Evolutionary conservation across 306 rosid genomes (phyloP), one percentile per base, ranked within the genome.

Genomic region (Clitoria ternatea): DNA sequence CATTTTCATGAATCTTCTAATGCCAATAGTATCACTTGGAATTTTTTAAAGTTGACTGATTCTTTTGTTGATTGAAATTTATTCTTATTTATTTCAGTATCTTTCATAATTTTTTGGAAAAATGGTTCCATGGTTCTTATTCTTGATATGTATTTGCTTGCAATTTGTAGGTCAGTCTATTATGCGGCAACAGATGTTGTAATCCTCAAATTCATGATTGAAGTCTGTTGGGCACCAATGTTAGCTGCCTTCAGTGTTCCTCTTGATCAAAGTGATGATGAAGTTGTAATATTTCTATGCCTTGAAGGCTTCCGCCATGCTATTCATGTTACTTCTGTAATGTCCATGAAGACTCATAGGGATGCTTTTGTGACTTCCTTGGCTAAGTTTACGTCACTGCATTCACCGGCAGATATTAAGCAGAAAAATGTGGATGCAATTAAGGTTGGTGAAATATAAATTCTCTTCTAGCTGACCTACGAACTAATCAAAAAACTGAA

Each of bases 201-300:
- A 77, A 86, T 95, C 72, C 96, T 95, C 19, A 87, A 88, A 85
- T 95, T 95, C 79, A 95, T 95, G 99, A 83, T 91, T 78, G 97
- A 95, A 84, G 97, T 81, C 26, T 95, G 99, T 79, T 95, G 99
- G 99, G 99, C 99, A 80, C 99, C 99, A 18, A 95, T 89, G 96
- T 72, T 95, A 74, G 99, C 99, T 77, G 99, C 99, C 70, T 95
- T 95, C 86, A 95, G 99, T 54, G 99, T 95, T 73, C 96, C 99
- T 29, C 97, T 95, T 52, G 99, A 95, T 78, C 99, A 85, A 84
- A 95, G 90, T 79, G 96, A 95, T 42, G 99, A 95, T 55, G 99
- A 91, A 85, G 82, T 87, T 53, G 79, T 95, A 70, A 86, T 91
- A 82, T 85, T 83, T 70, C 77, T 95, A 8, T 95, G 99, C 64